Conservation (phyloP, 176 grass and related monocot species). For the Bolboschoenus planiculmis region DNA sequence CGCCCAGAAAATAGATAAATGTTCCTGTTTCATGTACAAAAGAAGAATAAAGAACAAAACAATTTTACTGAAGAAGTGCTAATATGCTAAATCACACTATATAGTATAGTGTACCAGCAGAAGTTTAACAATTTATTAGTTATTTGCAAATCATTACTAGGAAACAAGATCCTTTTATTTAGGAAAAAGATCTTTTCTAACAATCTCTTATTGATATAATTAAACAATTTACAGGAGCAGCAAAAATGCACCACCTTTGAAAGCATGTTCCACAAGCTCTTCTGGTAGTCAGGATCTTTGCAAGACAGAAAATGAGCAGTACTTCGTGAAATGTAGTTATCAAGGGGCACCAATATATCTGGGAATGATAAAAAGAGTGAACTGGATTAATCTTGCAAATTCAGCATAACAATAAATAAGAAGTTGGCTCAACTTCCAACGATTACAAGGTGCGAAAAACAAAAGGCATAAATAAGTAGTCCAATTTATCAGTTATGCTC, state of each 20-base stretch:
- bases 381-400: neutral
- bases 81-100: conserved; percentile 7
- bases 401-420: neutral
- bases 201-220: neutral
- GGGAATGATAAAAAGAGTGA: neutral
- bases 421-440: neutral
- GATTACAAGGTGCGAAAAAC: neutral
- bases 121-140: neutral
- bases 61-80: neutral
- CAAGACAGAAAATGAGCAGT: conserved; percentile 66
- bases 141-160: neutral
- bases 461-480: neutral
- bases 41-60: neutral
- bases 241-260: conserved; percentile 58
- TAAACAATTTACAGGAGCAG: neutral
- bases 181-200: neutral
- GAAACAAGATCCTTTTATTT: neutral
- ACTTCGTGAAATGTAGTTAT: conserved; percentile 78
- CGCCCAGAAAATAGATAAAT: neutral
- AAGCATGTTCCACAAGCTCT: conserved; percentile 76
- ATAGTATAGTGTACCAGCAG: neutral
- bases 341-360: conserved; percentile 92
- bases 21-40: neutral
- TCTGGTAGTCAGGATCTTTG: conserved; percentile 83
- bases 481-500: neutral